phyloP scores from a whole-genome alignment of 2,329 filamentous ascomycete species.

The Whalleya microplaca region DNA sequence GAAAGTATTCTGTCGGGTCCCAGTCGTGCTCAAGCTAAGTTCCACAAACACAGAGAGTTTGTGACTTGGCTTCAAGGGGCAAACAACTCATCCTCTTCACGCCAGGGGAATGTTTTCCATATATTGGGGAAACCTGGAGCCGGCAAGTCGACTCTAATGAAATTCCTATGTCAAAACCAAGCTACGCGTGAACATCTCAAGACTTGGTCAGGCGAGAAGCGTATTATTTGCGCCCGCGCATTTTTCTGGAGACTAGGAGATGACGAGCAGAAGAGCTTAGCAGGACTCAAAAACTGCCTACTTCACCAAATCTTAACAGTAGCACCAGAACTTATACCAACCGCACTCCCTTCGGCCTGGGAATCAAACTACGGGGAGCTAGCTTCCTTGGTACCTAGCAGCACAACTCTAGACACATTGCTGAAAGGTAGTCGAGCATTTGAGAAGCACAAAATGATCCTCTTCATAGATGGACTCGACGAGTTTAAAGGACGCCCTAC shows the following conservation, averaged over 20 bases:
- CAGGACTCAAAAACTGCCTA: constrained; percentile 24
- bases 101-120: constrained; percentile 15
- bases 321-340: constrained; percentile 14
- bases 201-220: constrained; percentile 18
- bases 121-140: constrained; percentile 34
- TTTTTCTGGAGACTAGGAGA: constrained; percentile 30
- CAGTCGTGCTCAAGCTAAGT: not conserved
- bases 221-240: constrained; percentile 16
- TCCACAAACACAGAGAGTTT: not conserved
- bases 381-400: not conserved
- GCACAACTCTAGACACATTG: constrained; percentile 2
- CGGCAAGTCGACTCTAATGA: constrained; percentile 37
- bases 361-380: not conserved
- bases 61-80: constrained; percentile 3
- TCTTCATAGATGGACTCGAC: constrained; percentile 24
- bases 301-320: constrained; percentile 26
- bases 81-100: not conserved
- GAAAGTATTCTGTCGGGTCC: no score
- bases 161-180: constrained; percentile 20
- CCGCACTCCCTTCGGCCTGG: constrained; percentile 20
- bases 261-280: constrained; percentile 23
- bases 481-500: constrained; percentile 12
- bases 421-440: constrained; percentile 1
- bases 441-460: constrained; percentile 8
- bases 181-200: constrained; percentile 11